Evolutionary conservation across 257 asterid genomes (phyloP).

Genomic region (Nicotiana tabacum): DNA sequence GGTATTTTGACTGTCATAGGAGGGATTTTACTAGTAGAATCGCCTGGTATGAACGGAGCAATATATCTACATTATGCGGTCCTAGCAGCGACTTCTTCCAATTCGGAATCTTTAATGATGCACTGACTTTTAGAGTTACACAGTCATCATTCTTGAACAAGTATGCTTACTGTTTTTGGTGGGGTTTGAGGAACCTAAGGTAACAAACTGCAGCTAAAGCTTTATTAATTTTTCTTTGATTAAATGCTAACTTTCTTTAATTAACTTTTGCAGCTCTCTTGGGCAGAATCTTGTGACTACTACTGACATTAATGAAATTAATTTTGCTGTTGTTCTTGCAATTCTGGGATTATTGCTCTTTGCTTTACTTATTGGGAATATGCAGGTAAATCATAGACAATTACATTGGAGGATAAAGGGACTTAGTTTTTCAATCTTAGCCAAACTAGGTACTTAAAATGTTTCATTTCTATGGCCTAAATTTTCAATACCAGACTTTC

Average conservation of each 20-base stretch:
- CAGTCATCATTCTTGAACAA: conserved; percentile 31
- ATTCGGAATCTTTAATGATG: conserved; percentile 56
- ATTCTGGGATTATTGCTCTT: conserved; percentile 64
- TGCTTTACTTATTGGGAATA: conserved; percentile 67
- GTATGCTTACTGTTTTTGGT: conserved; percentile 64
- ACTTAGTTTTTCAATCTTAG: neutral
- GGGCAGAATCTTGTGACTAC: conserved; percentile 64
- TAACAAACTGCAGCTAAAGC: conserved; percentile 3
- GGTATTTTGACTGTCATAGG: conserved; percentile 44
- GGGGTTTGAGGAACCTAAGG: conserved; percentile 68
- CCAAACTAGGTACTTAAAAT: neutral
- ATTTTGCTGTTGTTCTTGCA: conserved; percentile 54
- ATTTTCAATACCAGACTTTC: conserved; percentile 27
- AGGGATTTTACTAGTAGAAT: conserved; percentile 19
- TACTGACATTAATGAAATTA: conserved; percentile 50
- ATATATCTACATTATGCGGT: conserved; percentile 40
- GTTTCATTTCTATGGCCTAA: neutral
- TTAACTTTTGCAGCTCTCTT: conserved; percentile 43
- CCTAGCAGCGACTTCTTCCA: conserved; percentile 28
- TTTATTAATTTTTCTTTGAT: neutral
- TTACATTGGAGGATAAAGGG: neutral
- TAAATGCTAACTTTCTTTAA: neutral
- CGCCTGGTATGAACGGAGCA: conserved; percentile 49
- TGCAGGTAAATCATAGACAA: neutral
- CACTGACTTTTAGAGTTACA: conserved; percentile 30